Conservation (phyloP, 495 filamentous ascomycete genomes). For the Hyaloscypha finlandica region DNA sequence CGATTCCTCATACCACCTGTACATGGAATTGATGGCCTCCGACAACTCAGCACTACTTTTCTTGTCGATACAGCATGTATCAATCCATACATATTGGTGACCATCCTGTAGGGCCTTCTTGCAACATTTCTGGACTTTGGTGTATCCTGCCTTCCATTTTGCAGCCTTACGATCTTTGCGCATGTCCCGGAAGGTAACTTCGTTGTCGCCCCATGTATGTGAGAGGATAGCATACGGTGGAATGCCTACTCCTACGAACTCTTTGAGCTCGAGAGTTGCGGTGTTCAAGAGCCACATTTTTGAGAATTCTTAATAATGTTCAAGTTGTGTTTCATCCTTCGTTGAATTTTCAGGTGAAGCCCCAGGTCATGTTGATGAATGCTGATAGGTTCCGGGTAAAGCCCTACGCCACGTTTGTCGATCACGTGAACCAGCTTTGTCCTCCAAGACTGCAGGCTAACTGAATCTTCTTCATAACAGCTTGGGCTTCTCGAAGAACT, state of each 20-base stretch:
- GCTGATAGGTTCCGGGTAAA: no score
- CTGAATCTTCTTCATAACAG: no score
- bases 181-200: slow-evolving; percentile 31
- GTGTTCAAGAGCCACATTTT: slow-evolving; percentile 1
- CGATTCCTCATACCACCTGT: slow-evolving; percentile 28
- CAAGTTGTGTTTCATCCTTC: neutral
- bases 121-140: slow-evolving; percentile 34
- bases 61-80: slow-evolving; percentile 44
- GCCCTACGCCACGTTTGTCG: no score
- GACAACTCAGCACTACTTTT: slow-evolving; percentile 32
- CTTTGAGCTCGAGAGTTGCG: neutral
- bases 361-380: no score
- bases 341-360: no score
- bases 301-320: neutral
- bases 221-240: slow-evolving; percentile 34
- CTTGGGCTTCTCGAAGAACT: no score
- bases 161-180: slow-evolving; percentile 2
- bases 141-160: slow-evolving; percentile 24
- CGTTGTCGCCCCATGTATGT: slow-evolving; percentile 34
- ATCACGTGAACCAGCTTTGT: no score
- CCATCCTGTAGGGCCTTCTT: slow-evolving; percentile 21
- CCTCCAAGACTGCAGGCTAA: no score
- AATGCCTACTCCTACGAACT: neutral
- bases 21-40: slow-evolving; percentile 36
- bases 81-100: slow-evolving; percentile 41